phyloP scores from a whole-genome alignment of 805 yeast genomes.

The Spathaspora sp. region DNA sequence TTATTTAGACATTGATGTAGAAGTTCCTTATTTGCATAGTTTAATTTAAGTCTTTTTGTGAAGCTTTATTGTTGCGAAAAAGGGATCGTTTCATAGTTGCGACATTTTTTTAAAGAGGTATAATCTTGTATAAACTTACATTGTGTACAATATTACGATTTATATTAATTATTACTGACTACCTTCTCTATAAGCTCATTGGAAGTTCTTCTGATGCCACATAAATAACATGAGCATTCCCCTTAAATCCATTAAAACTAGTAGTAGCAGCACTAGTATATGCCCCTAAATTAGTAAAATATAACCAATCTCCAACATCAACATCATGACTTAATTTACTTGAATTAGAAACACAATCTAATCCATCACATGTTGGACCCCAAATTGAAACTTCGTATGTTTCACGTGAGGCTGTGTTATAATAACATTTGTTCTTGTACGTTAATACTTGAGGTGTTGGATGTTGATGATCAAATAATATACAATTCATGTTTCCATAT shows the following conservation, averaged over 20 bases:
- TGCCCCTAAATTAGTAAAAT: conserved; percentile 82
- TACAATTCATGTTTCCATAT: conserved; percentile 93
- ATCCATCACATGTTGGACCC: conserved; percentile 99
- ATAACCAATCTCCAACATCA: conserved; percentile 88
- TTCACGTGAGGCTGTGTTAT: conserved; percentile 24
- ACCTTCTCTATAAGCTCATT: too few species aligned
- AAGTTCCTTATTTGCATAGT: too few species aligned
- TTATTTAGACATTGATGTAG: too few species aligned
- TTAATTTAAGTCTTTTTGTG: too few species aligned
- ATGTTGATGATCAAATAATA: conserved; percentile 84
- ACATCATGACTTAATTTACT: conserved; percentile 56
- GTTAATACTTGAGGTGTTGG: conserved; percentile 69
- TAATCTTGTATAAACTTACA: too few species aligned
- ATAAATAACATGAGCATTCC: conserved; percentile 56
- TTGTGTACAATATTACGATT: too few species aligned
- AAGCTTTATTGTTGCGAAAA: too few species aligned
- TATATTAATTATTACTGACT: too few species aligned
- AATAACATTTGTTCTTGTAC: conserved; percentile 46
- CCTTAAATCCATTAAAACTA: conserved; percentile 83
- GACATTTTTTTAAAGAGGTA: too few species aligned
- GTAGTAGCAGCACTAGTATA: conserved; percentile 93
- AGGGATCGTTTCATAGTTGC: too few species aligned
- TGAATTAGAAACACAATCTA: conserved; percentile 70
- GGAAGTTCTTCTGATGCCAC: conserved; percentile 27
- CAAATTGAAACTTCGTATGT: conserved; percentile 61